Conservation (phyloP, 352 stramenopile genomes). For the Phytopythium vexans region DNA sequence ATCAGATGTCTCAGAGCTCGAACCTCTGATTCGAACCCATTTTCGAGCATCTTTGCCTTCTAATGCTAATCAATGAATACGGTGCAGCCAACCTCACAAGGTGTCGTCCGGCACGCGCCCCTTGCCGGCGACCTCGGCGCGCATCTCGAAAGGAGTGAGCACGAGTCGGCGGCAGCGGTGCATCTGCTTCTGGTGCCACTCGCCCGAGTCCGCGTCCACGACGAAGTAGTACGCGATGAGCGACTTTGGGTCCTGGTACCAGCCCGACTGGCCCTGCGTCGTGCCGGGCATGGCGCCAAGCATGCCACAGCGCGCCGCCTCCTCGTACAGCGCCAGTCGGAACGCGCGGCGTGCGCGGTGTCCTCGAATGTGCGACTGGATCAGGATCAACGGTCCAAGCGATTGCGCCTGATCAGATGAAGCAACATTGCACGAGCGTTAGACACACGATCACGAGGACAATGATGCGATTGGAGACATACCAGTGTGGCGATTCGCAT, state of each 20-base stretch:
- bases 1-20: too few relatives aligned
- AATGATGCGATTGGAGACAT: too few relatives aligned
- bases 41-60: neutral
- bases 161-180: constrained; percentile 55
- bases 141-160: constrained; percentile 68
- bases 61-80: neutral
- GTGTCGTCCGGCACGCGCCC: constrained; percentile 2
- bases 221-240: constrained; percentile 77
- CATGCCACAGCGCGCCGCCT: constrained; percentile 57
- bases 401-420: neutral
- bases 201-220: constrained; percentile 40
- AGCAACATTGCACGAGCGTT: too few relatives aligned
- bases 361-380: constrained; percentile 59
- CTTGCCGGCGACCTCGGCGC: constrained; percentile 42
- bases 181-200: constrained; percentile 64
- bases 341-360: constrained; percentile 49
- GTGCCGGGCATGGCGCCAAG: constrained; percentile 72
- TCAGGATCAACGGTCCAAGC: constrained; percentile 14
- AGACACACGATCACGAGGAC: too few relatives aligned
- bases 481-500: too few relatives aligned
- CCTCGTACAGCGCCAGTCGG: constrained; percentile 58
- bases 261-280: constrained; percentile 54
- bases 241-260: constrained; percentile 77
- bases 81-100: neutral
- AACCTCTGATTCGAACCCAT: too few relatives aligned